Conservation (phyloP, 108 stramenopile genomes). For the Cyclotella cryptica region DNA sequence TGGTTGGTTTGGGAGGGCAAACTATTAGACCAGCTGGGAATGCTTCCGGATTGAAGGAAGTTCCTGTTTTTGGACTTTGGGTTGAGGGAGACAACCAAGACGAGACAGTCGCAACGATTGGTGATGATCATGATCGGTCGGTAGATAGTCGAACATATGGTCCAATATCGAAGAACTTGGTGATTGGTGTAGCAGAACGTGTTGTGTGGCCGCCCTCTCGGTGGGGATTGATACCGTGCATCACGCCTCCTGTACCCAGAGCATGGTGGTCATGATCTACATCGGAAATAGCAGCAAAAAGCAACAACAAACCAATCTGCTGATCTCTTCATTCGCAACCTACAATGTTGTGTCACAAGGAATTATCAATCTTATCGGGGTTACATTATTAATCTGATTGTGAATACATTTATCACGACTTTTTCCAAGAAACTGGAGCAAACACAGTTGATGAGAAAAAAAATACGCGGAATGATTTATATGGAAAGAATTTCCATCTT, state of each 20-base stretch:
- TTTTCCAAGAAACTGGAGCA: too few relatives aligned
- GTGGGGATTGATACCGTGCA: slow-evolving; percentile 49
- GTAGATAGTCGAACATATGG: slow-evolving; percentile 67
- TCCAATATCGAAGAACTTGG: slow-evolving; percentile 67
- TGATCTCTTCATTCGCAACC: too few relatives aligned
- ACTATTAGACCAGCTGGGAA: slow-evolving; percentile 31
- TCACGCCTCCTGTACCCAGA: slow-evolving; percentile 29
- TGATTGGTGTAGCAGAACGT: slow-evolving; percentile 78
- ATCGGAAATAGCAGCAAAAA: too few relatives aligned
- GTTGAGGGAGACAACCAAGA: slow-evolving; percentile 72
- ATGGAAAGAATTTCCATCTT: too few relatives aligned
- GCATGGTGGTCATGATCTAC: slow-evolving; percentile 30
- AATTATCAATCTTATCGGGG: too few relatives aligned
- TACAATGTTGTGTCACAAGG: too few relatives aligned
- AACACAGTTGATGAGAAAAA: too few relatives aligned
- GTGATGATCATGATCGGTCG: slow-evolving; percentile 25
- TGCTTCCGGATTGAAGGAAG: slow-evolving; percentile 14
- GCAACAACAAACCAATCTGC: too few relatives aligned
- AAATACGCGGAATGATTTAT: too few relatives aligned
- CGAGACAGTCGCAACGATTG: neutral
- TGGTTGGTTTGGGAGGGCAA: slow-evolving; percentile 76
- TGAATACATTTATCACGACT: too few relatives aligned
- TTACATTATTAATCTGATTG: too few relatives aligned
- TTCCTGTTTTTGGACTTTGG: slow-evolving; percentile 63
- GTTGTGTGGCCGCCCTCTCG: slow-evolving; percentile 82